phyloP scores from a whole-genome alignment of 2,329 filamentous ascomycete genomes.

The Fusarium sp. region DNA sequence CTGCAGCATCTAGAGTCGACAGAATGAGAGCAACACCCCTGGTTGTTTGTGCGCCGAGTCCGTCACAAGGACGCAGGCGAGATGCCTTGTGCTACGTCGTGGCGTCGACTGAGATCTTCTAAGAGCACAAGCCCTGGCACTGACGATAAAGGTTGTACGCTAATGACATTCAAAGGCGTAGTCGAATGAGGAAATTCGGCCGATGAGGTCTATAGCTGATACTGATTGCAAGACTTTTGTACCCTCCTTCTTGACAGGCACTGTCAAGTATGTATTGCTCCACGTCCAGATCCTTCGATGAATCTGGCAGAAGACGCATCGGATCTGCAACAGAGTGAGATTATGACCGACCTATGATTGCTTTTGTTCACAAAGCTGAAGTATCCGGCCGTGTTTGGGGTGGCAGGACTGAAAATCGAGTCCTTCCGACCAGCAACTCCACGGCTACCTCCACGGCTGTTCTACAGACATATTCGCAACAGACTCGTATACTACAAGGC shows the following conservation, averaged over 20 bases:
- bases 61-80: constrained; percentile 14
- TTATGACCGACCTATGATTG: constrained; percentile 1
- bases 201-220: not conserved
- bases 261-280: not conserved
- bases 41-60: constrained; percentile 31
- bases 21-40: constrained; percentile 10
- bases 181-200: not conserved
- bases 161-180: not conserved
- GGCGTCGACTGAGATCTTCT: constrained; percentile 12
- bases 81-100: constrained; percentile 14
- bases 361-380: not conserved
- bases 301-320: not conserved
- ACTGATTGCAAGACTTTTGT: not conserved
- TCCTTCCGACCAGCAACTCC: not conserved
- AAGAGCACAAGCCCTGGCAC: not conserved
- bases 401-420: constrained; percentile 21
- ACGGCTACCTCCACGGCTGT: not conserved
- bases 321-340: not conserved
- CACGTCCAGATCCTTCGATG: not conserved
- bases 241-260: not conserved
- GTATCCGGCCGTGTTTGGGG: constrained; percentile 5
- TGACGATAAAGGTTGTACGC: not conserved
- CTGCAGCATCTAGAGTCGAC: constrained; percentile 20
- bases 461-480: not conserved
- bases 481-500: not conserved